phyloP scores from a whole-genome alignment of 305 asterid genomes.

The Solanum hybrid region DNA sequence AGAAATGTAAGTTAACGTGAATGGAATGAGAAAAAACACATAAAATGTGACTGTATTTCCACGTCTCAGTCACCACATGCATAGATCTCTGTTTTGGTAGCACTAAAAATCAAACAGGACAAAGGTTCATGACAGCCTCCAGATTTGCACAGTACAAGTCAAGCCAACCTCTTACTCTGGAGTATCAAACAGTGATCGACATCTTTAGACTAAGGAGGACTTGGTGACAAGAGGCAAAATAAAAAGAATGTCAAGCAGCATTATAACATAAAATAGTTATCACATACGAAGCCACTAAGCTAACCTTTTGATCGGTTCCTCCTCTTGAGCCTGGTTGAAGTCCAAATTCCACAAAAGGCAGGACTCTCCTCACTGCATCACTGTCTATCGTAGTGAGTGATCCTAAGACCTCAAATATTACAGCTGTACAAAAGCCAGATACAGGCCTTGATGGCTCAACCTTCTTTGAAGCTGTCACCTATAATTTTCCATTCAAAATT shows the following conservation, averaged over 20 bases:
- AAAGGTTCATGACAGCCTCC: not conserved
- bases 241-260: not conserved
- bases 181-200: not conserved
- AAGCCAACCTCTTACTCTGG: not conserved
- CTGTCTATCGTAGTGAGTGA: slow-evolving; percentile 34
- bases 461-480: slow-evolving; percentile 66
- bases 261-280: not conserved
- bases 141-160: not conserved
- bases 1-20: not conserved
- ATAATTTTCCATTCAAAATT: slow-evolving; percentile 17
- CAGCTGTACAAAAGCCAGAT: slow-evolving; percentile 73
- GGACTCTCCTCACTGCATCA: slow-evolving; percentile 57
- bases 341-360: slow-evolving; percentile 60
- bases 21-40: not conserved
- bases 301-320: slow-evolving; percentile 68
- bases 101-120: not conserved
- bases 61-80: not conserved
- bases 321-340: slow-evolving; percentile 45
- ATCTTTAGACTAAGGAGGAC: not conserved
- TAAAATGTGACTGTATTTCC: not conserved
- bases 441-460: slow-evolving; percentile 50
- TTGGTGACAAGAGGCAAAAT: not conserved
- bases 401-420: slow-evolving; percentile 73
- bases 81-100: not conserved
- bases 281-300: not conserved